phyloP scores from a whole-genome alignment of 169 alveolate genomes.

The Plasmodium yoelii region DNA sequence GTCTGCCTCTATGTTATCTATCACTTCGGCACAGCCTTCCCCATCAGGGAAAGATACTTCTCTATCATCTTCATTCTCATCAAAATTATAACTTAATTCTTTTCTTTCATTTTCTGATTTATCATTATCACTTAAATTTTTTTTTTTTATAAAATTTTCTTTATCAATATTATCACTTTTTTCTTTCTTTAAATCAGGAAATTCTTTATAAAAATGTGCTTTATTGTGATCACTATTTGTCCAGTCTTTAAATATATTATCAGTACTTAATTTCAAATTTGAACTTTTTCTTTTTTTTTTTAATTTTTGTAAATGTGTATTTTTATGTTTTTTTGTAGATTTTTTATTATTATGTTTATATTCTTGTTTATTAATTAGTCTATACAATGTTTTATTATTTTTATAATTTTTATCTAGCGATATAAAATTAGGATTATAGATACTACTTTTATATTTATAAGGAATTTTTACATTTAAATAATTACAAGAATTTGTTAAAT shows the following conservation, averaged over 20 bases:
- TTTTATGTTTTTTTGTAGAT: constrained; percentile 34
- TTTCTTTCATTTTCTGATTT: not conserved
- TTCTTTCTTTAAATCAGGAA: not conserved
- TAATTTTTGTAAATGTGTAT: not conserved
- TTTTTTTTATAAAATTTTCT: not conserved
- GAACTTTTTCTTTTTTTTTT: constrained; percentile 1
- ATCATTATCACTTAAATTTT: constrained; percentile 6
- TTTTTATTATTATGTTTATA: constrained; percentile 22
- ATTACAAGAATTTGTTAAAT: constrained; percentile 60
- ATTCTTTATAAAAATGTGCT: not conserved
- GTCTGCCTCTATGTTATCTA: too few species aligned
- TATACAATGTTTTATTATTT: constrained; percentile 27
- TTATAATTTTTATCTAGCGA: constrained; percentile 19
- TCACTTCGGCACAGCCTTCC: too few species aligned
- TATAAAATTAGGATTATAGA: constrained; percentile 4
- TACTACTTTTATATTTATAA: constrained; percentile 20
- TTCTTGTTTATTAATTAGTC: constrained; percentile 16
- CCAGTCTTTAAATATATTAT: constrained; percentile 2
- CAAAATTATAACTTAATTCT: not conserved
- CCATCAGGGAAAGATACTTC: not conserved
- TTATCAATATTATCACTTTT: constrained; percentile 5
- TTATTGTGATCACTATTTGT: not conserved
- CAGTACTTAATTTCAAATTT: constrained; percentile 4
- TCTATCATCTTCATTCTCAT: not conserved
- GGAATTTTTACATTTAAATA: constrained; percentile 62